Evolutionary conservation across 179 eudicot species (phyloP), one percentile per base, ranked within the genome.

Genomic region (Beta corolliflora): DNA sequence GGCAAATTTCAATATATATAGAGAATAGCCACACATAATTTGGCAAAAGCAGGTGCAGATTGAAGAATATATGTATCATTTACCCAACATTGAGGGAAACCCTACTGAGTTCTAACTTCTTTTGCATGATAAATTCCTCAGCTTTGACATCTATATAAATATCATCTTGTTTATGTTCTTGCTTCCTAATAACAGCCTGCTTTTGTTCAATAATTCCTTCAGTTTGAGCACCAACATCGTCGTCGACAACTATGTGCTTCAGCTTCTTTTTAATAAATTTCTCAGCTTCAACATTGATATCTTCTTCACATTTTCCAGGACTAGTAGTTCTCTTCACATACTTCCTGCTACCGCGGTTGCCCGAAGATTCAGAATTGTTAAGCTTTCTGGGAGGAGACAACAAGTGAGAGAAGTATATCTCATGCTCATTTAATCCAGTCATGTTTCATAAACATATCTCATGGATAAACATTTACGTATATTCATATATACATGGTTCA

Each of bases 41-140:
- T 14, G 29, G 11, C 3, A 54, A 31, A 48, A 48, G 13, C 41
- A 36, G 21, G 71, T 45, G 78, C 36, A 64, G 59, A 31, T 36
- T 76, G 36, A n/a, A 56, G 12, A 56, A n/a, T 4, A 36, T 10
- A 45, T 41, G 19, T 41, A 36, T 36, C 23, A 23, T 63, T 72
- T 71, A 60, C 77, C 71, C 71, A 72, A 31, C 50, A 68, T 55
- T 29, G 31, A 69, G 23, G 12, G 19, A 74, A 16, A 13, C 12
- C 52, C 19, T 48, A 21, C 50, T 44, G 73, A 74, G 73, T 79
- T 79, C 66, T 21, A 13, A 74, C 14, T 73, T 73, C 55, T 73
- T 73, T 54, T 61, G 46, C 77, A 52, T 80, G 78, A 53, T 74
- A 16, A 74, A 53, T 65, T 53, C 73, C 76, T 79, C 77, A 4